Evolutionary conservation across 768 basidiomycete genomes (phyloP).

Genomic region (Tubosaeta sp.): DNA sequence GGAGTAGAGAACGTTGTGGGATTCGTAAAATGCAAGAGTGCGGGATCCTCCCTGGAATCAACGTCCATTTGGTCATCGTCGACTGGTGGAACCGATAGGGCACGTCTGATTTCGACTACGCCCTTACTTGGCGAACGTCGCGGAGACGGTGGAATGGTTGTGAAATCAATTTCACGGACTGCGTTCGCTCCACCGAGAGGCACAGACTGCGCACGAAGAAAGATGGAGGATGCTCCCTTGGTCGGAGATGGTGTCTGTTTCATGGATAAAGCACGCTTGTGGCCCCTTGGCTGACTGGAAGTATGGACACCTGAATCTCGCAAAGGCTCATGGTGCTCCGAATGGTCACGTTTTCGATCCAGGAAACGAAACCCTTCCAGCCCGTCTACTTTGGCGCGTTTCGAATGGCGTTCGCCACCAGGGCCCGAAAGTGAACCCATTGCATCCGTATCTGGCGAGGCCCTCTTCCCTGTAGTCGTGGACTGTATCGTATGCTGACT

Average conservation of each 20-base stretch:
- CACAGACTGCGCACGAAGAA: slow-evolving; percentile 29
- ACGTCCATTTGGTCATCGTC: slow-evolving; percentile 24
- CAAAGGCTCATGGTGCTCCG: slow-evolving; percentile 19
- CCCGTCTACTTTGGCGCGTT: slow-evolving; percentile 25
- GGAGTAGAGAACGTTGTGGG: slow-evolving; percentile 4
- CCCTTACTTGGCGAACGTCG: slow-evolving; percentile 22
- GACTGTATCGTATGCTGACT: slow-evolving; percentile 4
- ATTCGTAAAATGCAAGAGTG: slow-evolving; percentile 23
- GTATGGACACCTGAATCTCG: slow-evolving; percentile 14
- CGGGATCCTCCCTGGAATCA: slow-evolving; percentile 14
- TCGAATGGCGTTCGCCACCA: slow-evolving; percentile 15
- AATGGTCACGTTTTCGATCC: slow-evolving; percentile 9
- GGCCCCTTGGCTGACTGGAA: neutral
- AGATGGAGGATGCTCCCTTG: slow-evolving; percentile 9
- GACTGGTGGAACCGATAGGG: slow-evolving; percentile 20
- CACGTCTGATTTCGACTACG: slow-evolving; percentile 22
- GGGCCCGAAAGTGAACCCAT: slow-evolving; percentile 10
- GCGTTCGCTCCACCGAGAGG: slow-evolving; percentile 17
- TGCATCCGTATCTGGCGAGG: slow-evolving; percentile 26
- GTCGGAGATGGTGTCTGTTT: slow-evolving; percentile 17
- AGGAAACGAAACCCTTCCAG: slow-evolving; percentile 14
- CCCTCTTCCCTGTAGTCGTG: slow-evolving; percentile 24
- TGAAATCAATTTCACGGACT: slow-evolving; percentile 19
- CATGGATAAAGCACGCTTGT: slow-evolving; percentile 21
- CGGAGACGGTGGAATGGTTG: slow-evolving; percentile 23